Conservation (phyloP, 805 yeast genomes). For the Tetrapisispora pingtungensis region DNA sequence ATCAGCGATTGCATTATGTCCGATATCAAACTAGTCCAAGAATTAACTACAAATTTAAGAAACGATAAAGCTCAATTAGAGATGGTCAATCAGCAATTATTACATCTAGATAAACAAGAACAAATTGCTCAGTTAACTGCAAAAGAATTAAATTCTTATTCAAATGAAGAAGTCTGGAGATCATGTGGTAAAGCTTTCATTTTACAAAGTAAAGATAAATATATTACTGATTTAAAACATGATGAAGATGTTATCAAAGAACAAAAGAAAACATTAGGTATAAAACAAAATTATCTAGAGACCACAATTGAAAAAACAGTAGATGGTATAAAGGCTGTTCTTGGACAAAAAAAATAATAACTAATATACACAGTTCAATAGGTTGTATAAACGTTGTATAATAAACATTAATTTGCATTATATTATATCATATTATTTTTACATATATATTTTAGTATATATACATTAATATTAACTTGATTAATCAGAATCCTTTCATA, state of each 20-base stretch:
- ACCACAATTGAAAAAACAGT: conserved; percentile 70
- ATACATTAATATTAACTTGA: too few species aligned
- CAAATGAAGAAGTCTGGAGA: conserved; percentile 58
- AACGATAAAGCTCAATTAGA: conserved; percentile 23
- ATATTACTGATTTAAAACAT: conserved; percentile 37
- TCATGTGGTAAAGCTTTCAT: conserved; percentile 75
- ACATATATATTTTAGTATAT: too few species aligned
- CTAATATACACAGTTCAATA: not conserved
- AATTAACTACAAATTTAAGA: conserved; percentile 22
- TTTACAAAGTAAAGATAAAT: conserved; percentile 31
- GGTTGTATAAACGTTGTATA: not conserved
- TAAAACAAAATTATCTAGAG: conserved; percentile 62
- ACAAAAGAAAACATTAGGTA: conserved; percentile 47
- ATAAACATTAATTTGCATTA: not conserved
- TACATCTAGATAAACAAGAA: conserved; percentile 25
- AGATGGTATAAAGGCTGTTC: conserved; percentile 46
- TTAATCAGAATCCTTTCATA: conserved; percentile 30
- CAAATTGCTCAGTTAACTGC: conserved; percentile 48
- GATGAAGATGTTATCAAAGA: conserved; percentile 51
- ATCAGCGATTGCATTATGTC: not conserved
- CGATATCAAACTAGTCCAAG: conserved; percentile 7
- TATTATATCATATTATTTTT: not conserved
- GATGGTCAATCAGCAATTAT: conserved; percentile 23
- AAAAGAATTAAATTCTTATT: conserved; percentile 42
- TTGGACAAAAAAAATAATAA: conserved; percentile 13